These are phyloP conservation scores for Kurtzmaniella quercitrusa DNA, from an alignment of 1,139 yeast species.

Conservation along the genomic window DNA sequence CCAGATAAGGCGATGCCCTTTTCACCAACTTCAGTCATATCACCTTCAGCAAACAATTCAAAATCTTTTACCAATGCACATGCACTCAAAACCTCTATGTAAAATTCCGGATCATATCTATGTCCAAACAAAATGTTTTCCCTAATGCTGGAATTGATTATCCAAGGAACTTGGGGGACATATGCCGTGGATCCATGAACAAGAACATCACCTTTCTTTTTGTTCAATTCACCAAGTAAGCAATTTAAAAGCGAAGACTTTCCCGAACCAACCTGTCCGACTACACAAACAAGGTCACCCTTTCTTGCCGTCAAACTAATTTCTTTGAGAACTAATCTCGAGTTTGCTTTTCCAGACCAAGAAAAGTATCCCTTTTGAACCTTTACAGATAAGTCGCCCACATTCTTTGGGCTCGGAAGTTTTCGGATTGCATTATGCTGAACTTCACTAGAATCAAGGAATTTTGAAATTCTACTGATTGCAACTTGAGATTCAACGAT, in stretches of 20 bases:
- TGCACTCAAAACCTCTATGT: slow-evolving; percentile 65
- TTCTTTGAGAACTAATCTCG: slow-evolving; percentile 15
- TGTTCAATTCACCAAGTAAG: slow-evolving; percentile 21
- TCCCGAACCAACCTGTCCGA: slow-evolving; percentile 25
- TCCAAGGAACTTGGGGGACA: slow-evolving; percentile 57
- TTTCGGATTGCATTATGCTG: slow-evolving; percentile 35
- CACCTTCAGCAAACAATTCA: slow-evolving; percentile 69
- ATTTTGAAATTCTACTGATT: slow-evolving; percentile 49
- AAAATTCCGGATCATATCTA: slow-evolving; percentile 65
- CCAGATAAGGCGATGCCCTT: slow-evolving; percentile 87
- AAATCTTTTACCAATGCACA: slow-evolving; percentile 74
- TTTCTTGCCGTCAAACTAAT: slow-evolving; percentile 18
- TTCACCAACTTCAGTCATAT: slow-evolving; percentile 79
- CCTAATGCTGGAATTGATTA: slow-evolving; percentile 77
- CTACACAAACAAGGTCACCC: slow-evolving; percentile 18
- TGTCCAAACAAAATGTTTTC: slow-evolving; percentile 80
- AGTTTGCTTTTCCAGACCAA: slow-evolving; percentile 13
- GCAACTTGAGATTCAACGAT: slow-evolving; percentile 60
- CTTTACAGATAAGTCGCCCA: slow-evolving; percentile 28
- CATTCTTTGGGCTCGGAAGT: slow-evolving; percentile 22
- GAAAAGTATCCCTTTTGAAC: slow-evolving; percentile 15
- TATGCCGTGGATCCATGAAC: slow-evolving; percentile 62
- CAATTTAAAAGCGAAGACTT: slow-evolving; percentile 25
- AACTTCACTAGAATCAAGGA: slow-evolving; percentile 42
- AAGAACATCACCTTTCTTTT: slow-evolving; percentile 13